phyloP scores from a whole-genome alignment of 768 basidiomycete species.

The Termitomyces sp. region DNA sequence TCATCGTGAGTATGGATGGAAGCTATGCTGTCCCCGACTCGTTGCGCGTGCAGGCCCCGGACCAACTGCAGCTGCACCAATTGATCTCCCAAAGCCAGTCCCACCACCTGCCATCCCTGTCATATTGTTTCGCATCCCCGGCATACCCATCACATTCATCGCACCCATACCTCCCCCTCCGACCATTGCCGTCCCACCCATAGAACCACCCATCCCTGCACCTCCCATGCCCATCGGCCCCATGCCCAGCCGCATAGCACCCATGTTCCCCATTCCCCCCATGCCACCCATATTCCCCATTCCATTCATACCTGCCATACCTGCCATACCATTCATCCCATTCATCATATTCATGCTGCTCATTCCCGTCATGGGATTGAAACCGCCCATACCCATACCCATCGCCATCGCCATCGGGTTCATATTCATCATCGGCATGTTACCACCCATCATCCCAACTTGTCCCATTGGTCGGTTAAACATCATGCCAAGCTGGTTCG shows the following conservation, averaged over 20 bases:
- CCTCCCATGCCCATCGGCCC: slow-evolving; percentile 19
- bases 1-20: slow-evolving; percentile 60
- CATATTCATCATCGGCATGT: slow-evolving; percentile 38
- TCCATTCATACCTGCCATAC: slow-evolving; percentile 30
- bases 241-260: slow-evolving; percentile 13
- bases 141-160: slow-evolving; percentile 19
- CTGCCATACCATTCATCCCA: slow-evolving; percentile 24
- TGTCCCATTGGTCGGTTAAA: slow-evolving; percentile 51
- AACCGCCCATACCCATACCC: slow-evolving; percentile 35
- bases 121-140: slow-evolving; percentile 12
- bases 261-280: slow-evolving; percentile 21
- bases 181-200: slow-evolving; percentile 11
- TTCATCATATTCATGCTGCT: slow-evolving; percentile 30
- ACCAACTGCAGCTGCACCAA: slow-evolving; percentile 22
- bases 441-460: slow-evolving; percentile 39
- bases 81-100: slow-evolving; percentile 29
- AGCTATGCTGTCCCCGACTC: slow-evolving; percentile 54
- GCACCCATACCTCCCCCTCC: slow-evolving; percentile 16
- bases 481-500: slow-evolving; percentile 51
- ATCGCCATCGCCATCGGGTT: slow-evolving; percentile 51
- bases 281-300: slow-evolving; percentile 20
- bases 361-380: slow-evolving; percentile 30
- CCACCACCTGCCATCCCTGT: slow-evolving; percentile 18
- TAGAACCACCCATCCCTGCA: slow-evolving; percentile 15
- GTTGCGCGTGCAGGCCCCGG: slow-evolving; percentile 40